These are phyloP conservation scores for Nitzschia sp. DNA, from an alignment of 108 stramenopile genomes.

Conservation along the genomic window DNA sequence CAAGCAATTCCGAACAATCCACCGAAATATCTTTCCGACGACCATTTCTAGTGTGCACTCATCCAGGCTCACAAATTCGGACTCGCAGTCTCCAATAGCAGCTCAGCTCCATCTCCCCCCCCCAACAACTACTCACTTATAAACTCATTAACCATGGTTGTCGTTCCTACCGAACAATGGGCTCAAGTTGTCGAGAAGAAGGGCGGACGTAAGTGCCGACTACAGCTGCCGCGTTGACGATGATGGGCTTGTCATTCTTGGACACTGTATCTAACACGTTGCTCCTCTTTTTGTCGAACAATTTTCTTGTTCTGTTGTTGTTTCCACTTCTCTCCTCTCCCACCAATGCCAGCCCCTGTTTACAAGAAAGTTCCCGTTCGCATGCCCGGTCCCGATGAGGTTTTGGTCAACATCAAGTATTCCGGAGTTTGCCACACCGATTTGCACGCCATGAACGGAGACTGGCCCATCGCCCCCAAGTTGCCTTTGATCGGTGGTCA, in stretches of 20 bases:
- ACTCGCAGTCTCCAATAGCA: not conserved
- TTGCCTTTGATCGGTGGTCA: constrained; percentile 7
- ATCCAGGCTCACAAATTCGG: not conserved
- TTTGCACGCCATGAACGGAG: constrained; percentile 30
- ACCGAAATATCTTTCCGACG: too few relatives aligned
- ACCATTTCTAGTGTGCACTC: not conserved
- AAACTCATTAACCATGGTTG: not conserved
- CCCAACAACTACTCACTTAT: not conserved
- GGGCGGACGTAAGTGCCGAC: not conserved
- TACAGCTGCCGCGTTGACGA: too few relatives aligned
- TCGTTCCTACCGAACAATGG: not conserved
- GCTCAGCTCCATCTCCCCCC: not conserved
- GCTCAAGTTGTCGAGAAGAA: constrained; percentile 2
- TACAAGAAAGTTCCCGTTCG: not conserved
- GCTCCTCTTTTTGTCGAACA: not conserved
- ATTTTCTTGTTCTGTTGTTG: not conserved
- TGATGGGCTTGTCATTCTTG: too few relatives aligned
- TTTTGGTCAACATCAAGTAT: constrained; percentile 2
- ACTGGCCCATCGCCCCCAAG: constrained; percentile 33
- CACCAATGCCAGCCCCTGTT: not conserved
- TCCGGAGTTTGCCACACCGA: constrained; percentile 51
- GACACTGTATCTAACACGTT: not conserved
- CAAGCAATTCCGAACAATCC: too few relatives aligned
- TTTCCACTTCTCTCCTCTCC: not conserved
- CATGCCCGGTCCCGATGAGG: constrained; percentile 7